phyloP scores from a whole-genome alignment of 78 protist species.

The Tieghemostelium lacteum region DNA sequence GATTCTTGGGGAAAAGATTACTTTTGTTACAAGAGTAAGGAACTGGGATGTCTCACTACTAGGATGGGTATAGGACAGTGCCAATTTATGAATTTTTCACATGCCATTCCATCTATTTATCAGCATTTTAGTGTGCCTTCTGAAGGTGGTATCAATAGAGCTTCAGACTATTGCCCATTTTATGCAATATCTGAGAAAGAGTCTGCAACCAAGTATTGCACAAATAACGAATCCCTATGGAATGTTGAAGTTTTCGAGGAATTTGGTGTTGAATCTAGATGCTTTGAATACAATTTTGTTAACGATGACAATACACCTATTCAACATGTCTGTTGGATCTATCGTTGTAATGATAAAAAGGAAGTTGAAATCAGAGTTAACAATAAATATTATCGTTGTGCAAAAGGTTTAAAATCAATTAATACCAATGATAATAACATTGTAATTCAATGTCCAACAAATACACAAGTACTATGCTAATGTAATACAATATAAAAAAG shows the following conservation, averaged over 20 bases:
- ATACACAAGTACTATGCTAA: neutral
- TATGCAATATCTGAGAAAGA: neutral
- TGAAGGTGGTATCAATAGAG: slow-evolving; percentile 43
- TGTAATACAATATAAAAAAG: no score
- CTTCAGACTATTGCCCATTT: slow-evolving; percentile 50
- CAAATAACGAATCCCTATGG: neutral
- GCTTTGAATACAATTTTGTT: slow-evolving; percentile 34
- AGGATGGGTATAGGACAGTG: slow-evolving; percentile 57
- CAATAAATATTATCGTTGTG: neutral
- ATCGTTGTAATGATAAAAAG: neutral
- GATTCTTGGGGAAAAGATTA: slow-evolving; percentile 34
- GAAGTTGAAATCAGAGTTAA: slow-evolving; percentile 12
- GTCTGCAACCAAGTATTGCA: neutral
- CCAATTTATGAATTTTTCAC: neutral
- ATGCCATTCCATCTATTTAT: slow-evolving; percentile 2
- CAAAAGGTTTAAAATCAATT: neutral
- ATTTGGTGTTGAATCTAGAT: slow-evolving; percentile 30
- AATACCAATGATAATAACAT: neutral
- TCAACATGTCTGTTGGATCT: slow-evolving; percentile 36
- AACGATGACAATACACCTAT: neutral
- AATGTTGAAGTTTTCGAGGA: slow-evolving; percentile 10
- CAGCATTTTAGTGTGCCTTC: slow-evolving; percentile 50
- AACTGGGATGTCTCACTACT: slow-evolving; percentile 45
- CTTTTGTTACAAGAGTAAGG: neutral
- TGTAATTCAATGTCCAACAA: neutral